Base-by-base conservation (phyloP, 768 basidiomycete species). In the Fomitopsis pulvina region DNA sequence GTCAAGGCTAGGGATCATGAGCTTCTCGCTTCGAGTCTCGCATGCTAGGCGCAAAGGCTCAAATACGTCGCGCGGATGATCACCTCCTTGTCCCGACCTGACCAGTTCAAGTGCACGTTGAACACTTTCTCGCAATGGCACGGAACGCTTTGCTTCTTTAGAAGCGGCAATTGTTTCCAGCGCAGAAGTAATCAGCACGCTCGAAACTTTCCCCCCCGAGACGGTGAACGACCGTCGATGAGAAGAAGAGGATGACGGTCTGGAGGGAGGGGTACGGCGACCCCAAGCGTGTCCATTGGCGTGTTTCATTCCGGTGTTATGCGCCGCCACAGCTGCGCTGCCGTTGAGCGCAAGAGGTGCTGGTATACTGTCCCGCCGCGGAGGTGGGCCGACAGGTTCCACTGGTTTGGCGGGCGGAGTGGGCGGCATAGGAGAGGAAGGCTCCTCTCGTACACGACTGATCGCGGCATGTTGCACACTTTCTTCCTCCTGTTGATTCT, bases 11-110 rank as follows among this genome's bases (percentile, higher is more conserved):
- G 93, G 90, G 63, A 96, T 91, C 85, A 93, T 90, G 28, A 98
- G 78, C 57, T 92, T 92, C 64, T 97, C 93, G 55, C 77, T 88
- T 45, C 84, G 79, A 3, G 94, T 97, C 72, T 98, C 95, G 70
- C 96, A 98, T 8, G 96, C 96, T 46, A 98, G 74, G 43, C 91
- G 82, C 48, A 99, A 76, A n/a, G 96, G 94, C 60, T 96, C 92
- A 61, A 99, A 92, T 45, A 98, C 88, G 61, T 93, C 87, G 51
- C 90, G 77, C 32, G 92, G 91, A 45, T 67, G 72, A 61, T 86
- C 85, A 22, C 82, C 83, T 21, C 83, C 91, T 60, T 83, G 72
- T 51, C 89, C 83, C 28, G 77, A 75, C 54, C 80, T 81, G 59
- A 94, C 77, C 69, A 95, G 77, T 44, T 92, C 90, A 56, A 94